Conservation (phyloP, 805 yeast species). For the Yueomyces sp. region DNA sequence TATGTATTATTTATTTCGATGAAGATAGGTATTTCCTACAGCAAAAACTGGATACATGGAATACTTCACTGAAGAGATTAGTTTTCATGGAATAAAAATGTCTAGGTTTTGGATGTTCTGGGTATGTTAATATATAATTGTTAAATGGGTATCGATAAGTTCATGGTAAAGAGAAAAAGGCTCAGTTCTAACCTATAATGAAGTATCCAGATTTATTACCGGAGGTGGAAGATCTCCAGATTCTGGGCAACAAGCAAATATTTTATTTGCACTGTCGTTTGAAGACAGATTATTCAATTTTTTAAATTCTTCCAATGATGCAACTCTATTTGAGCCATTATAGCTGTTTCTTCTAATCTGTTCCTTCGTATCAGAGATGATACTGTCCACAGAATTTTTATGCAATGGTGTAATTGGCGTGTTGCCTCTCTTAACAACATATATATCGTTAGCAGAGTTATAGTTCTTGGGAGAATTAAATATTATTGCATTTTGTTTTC, state of each 20-base stretch:
- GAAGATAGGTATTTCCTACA: too few relatives aligned
- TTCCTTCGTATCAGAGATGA: constrained; percentile 11
- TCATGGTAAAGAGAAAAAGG: too few relatives aligned
- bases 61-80: too few relatives aligned
- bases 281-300: constrained; percentile 3
- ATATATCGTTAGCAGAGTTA: not conserved
- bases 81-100: too few relatives aligned
- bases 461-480: not conserved
- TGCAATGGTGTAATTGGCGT: not conserved
- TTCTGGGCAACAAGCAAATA: constrained; percentile 14
- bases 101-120: too few relatives aligned
- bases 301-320: constrained; percentile 8
- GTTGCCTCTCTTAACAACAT: not conserved
- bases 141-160: too few relatives aligned
- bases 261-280: constrained; percentile 8
- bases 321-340: constrained; percentile 5
- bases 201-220: constrained; percentile 8
- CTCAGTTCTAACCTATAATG: too few relatives aligned
- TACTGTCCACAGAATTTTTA: not conserved
- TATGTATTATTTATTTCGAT: too few relatives aligned
- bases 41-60: too few relatives aligned
- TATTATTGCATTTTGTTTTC: constrained; percentile 6
- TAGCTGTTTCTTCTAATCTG: constrained; percentile 18
- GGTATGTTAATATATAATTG: too few relatives aligned
- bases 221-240: constrained; percentile 9